Evolutionary conservation across 495 filamentous ascomycete genomes (phyloP), one percentile per base, ranked within the genome.

Genomic region (Pyrenopolyporus hunteri): DNA sequence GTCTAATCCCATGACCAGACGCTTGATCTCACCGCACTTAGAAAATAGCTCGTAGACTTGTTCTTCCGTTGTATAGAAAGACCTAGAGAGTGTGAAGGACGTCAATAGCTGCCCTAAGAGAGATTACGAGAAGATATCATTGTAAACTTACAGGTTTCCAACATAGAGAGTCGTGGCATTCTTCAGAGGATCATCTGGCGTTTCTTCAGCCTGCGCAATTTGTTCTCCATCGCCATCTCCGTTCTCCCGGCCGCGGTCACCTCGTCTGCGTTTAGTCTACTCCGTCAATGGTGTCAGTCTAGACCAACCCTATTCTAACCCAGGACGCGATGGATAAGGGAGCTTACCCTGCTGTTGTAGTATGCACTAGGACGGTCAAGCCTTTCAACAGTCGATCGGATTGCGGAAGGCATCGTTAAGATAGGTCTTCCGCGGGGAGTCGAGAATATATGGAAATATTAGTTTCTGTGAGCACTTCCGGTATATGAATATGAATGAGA

Each of bases 11-110:
- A 98, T 98, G n/a, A 98, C 88, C 19, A 98, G 83, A 29, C 94
- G 88, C 75, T 97, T 98, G 72, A 98, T 93, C 78, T 97, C 93
- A 55, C 94, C 94, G 72, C 91, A 96, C 84, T 98, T 98, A 10
- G 90, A 82, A 72, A 98, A 98, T 8, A 98, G 87, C 73, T 97
- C 95, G 70, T 98, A 93, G 51, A 98, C 96, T 71, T 98, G 94
- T 78, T 98, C 94, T 73, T 98, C 94, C 37, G 94, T 98, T 8
- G 94, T 98, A 80, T 97, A 98, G 77, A 98, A 98, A n/a, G 94
- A 98, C 57, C 93, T 97, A 59, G 6, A 13, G 19, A 13, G 32
- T 9, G 35, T 14, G 4, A 19, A 48, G 6, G 25, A 43, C 33
- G 13, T 54, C 28, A 48, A 19, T 7, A 20, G 22, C 7, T 16